Base-by-base conservation (phyloP, 192 early-diverging fungal genomes). In the Gaertneriomyces semiglobifer region DNA sequence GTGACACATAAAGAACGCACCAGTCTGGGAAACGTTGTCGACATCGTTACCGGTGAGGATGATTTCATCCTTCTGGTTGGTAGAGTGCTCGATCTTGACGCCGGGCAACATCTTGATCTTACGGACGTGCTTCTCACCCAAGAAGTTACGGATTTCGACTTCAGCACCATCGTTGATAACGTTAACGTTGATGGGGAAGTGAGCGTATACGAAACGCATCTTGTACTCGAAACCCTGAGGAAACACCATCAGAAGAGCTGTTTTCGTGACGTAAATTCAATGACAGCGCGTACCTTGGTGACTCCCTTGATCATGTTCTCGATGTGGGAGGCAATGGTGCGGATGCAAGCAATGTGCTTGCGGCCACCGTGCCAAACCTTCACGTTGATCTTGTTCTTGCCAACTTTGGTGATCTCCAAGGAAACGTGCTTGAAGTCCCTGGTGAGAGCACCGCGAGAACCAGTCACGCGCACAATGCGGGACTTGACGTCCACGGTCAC, bases 121-220 rank as follows among this genome's bases (percentile, higher is more conserved):
- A 81, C 91, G 89, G 76, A 93, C 85, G 51, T 90, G 77, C 88
- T 93, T 95, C 83, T 98, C 91, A 71, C 96, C 96, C 65, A 98
- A 83, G 83, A 95, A 98, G 92, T 98, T 98, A 71, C 96, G 91
- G 84, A 98, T 92, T 84, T 98, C 94, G 54, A 96, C 88, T 10
- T 80, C 78, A 71, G 86, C 82, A 61, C 84, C 86, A 60, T 81
- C 79, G 63, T 91, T 83, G 63, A 81, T 74, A 65, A 96, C 89
- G 77, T 90, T 92, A 70, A 89, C 91, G 85, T 93, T 94, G 84
- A 98, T 98, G 81, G 96, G 96, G 84, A 98, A 98, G 89, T 98
- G 96, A 62, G 96, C 96, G 71, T 95, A 95, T 63, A 96, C 96
- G 77, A 91, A 95, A 70, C 94, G 92, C 90, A 98, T 92, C 89